phyloP scores from a whole-genome alignment of 441 rosid species.

The Corymbia citriodora region DNA sequence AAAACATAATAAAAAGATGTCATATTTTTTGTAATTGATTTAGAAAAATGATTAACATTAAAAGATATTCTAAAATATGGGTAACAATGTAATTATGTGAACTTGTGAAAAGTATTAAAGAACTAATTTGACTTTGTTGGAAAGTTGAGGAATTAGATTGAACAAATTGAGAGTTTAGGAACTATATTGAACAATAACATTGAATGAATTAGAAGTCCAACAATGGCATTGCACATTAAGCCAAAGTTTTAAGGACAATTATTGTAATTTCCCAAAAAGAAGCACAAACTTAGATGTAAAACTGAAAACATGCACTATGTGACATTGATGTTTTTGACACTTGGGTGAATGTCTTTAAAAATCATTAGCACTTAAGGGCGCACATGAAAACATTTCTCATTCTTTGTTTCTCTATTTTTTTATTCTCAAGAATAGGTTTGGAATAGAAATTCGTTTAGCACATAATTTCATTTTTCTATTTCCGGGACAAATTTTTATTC shows the following conservation, averaged over 20 bases:
- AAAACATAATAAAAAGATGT: background rate
- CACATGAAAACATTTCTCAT: too few species aligned
- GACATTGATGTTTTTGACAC: background rate
- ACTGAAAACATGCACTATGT: background rate
- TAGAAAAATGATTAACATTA: background rate
- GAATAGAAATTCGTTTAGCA: too few species aligned
- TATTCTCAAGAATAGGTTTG: too few species aligned
- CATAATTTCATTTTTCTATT: too few species aligned
- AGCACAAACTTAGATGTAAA: background rate
- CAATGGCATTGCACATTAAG: background rate
- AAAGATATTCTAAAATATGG: background rate
- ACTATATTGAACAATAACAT: rapidly evolving
- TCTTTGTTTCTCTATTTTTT: too few species aligned
- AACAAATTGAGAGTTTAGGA: background rate
- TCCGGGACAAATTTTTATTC: too few species aligned
- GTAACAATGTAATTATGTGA: background rate
- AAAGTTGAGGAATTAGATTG: background rate
- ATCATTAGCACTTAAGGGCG: too few species aligned
- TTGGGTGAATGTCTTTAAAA: too few species aligned
- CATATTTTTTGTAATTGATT: background rate
- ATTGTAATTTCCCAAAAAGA: background rate
- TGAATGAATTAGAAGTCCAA: background rate
- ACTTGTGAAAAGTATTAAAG: background rate
- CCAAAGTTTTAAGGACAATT: background rate
- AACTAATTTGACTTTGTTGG: background rate